Base-by-base conservation (phyloP, 768 basidiomycete genomes). In the Suillus fuscotomentosus region DNA sequence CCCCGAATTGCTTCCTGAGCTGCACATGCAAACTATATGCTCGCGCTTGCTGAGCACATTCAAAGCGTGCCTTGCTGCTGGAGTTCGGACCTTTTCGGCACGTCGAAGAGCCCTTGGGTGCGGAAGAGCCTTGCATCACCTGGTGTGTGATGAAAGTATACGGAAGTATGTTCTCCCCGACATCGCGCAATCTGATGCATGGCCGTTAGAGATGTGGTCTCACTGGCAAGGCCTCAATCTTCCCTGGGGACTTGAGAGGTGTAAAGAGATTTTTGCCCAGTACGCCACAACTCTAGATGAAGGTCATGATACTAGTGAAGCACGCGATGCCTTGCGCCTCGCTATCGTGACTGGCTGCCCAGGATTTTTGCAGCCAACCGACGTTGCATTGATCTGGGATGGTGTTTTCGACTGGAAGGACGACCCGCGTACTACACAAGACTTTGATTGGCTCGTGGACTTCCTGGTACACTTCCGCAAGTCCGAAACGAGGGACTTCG, bases 371-470 rank as follows among this genome's bases (percentile, higher is more conserved):
- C 48, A 38, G 15, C 22, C 64, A 31, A 36, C 27, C 43, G 64
- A 65, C 38, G 14, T 7, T 39, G 15, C 36, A 15, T 56, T 56
- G n/a, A 56, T 56, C 36, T 56, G 54, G 54, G 54, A 56, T 22
- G 54, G 54, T 10, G 20, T 42, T 36, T 34, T 55, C 50, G 11
- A 47, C 53, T 62, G 36, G 53, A 24, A 36, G 34, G 13, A 34
- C 13, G 36, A 55, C 36, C 11, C 7, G 27, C 41, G 62, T 36
- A 24, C 24, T 4, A 7, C 27, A 36, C 27, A 15, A 15, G 50
- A 53, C n/a, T 36, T 34, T 55, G 10, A 51, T 60, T 65, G 64
- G 61, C 31, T 65, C 17, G 42, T 63, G 17, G 64, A 62, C 36
- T 65, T 63, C 34, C 36, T 65, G 36, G 53, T 39, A 14, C 42